A percentile compares a stretch with the other conserved stretches of the same genome.
Conservation (phyloP, 2,329 filamentous ascomycete species). For the Capronia americana region DNA sequence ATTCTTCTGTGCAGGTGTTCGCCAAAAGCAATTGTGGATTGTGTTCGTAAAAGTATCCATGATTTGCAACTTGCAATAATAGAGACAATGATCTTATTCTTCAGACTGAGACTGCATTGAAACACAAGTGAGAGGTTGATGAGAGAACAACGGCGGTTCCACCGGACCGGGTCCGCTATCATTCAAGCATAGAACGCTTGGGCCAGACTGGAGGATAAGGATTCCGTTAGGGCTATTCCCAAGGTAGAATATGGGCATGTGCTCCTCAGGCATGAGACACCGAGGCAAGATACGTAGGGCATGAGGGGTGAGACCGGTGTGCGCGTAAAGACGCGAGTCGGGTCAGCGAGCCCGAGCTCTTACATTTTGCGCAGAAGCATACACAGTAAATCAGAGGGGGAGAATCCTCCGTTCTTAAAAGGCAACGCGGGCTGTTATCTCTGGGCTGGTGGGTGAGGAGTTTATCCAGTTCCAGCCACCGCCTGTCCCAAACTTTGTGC, state of each 20-base stretch:
- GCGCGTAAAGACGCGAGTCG: neutral
- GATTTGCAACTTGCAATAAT: neutral
- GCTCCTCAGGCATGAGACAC: constrained; percentile 4
- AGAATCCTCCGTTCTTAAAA: neutral
- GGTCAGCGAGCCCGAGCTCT: neutral
- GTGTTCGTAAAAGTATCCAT: neutral
- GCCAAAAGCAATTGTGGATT: neutral
- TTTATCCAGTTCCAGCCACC: neutral
- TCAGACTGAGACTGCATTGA: constrained; percentile 3
- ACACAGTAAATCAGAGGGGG: neutral
- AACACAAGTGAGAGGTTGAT: neutral
- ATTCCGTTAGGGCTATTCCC: neutral
- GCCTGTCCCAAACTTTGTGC: neutral
- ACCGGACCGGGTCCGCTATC: neutral
- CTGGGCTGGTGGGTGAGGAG: neutral
- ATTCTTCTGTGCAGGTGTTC: neutral
- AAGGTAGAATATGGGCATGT: constrained; percentile 25
- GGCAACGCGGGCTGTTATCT: neutral
- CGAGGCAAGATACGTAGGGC: neutral
- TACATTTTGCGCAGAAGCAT: neutral
- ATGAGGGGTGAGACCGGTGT: neutral
- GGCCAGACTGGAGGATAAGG: neutral
- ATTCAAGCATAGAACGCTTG: neutral
- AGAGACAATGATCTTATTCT: neutral
- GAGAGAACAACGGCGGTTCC: neutral